Evolutionary conservation across 768 basidiomycete genomes (phyloP), one percentile per base, ranked within the genome.

Genomic region (Trametes elegans): DNA sequence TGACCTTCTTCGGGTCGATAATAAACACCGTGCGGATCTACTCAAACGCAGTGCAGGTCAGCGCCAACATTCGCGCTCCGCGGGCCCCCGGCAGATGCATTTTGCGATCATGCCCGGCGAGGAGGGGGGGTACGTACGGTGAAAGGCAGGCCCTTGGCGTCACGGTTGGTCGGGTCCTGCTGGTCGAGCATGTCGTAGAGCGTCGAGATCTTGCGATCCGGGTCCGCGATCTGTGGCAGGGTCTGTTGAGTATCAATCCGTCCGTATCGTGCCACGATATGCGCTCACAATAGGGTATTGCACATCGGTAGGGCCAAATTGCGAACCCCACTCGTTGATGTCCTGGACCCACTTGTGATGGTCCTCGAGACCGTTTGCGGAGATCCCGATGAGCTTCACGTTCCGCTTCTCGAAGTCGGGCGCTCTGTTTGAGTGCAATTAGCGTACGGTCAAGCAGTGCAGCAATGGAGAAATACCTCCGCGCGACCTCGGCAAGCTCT

Each of bases 141-240:
- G 79, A 98, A 93, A 19, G 97, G 97, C 39, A 98, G 79, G 42
- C 94, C 92, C 71, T 90, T 92, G 32, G 74, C 75, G 69, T 91
- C 89, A 32, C 82, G 79, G 74, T 93, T 99, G 50, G 93, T 95
- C 38, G 87, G 81, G 73, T 99, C 97, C 72, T 94, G 91, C 68
- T 89, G 81, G 70, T 98, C 97, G 53, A 98, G 79, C 96, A 98
- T 98, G 68, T 97, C 95, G 67, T 97, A 96, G 53, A 92, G 74
- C 36, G 81, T 83, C 8, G 93, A 88, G 42, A 98, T 80, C 67
- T 81, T 87, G 70, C 96, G 81, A 67, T 94, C 88, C 21, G 81
- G 79, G 69, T 99, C 97, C 44, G 93, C 97, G 63, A 99, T 98
- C 90, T 93, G 57, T 3, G 26, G 42, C 39, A 2, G 23, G 18